Conservation (phyloP, 2,329 filamentous ascomycete species). For the Coniella lustricola region DNA sequence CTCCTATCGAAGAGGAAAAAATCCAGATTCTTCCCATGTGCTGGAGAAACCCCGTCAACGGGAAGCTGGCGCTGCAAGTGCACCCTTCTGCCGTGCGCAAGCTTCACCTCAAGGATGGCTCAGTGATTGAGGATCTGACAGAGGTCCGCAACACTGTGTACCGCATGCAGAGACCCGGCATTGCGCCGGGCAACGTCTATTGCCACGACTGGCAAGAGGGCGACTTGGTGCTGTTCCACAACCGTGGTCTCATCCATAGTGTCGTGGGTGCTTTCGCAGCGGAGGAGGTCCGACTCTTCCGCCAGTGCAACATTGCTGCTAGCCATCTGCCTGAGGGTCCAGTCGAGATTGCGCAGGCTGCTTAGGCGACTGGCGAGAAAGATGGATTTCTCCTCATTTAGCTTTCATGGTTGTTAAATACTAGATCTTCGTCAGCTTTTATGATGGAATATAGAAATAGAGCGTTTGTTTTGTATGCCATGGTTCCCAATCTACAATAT, state of each 20-base stretch:
- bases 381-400: neutral
- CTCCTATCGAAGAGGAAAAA: conserved; percentile 53
- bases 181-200: conserved; percentile 62
- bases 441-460: neutral
- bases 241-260: conserved; percentile 66
- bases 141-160: conserved; percentile 63
- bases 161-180: conserved; percentile 63
- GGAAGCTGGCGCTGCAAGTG: conserved; percentile 62
- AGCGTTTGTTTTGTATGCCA: neutral
- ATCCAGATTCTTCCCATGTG: conserved; percentile 69
- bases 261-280: conserved; percentile 69
- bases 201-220: conserved; percentile 72
- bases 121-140: conserved; percentile 60
- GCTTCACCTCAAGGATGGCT: conserved; percentile 60
- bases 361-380: neutral
- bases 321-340: conserved; percentile 50
- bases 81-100: conserved; percentile 66
- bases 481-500: neutral
- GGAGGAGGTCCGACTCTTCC: conserved; percentile 67
- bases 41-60: conserved; percentile 70
- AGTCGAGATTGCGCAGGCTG: conserved; percentile 15
- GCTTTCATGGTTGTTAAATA: no score
- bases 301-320: conserved; percentile 74
- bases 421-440: neutral
- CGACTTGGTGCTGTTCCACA: conserved; percentile 72